Evolutionary conservation across 129 eudicot species (phyloP), one percentile per base, ranked within the genome.

Genomic region (Solidago caesia): DNA sequence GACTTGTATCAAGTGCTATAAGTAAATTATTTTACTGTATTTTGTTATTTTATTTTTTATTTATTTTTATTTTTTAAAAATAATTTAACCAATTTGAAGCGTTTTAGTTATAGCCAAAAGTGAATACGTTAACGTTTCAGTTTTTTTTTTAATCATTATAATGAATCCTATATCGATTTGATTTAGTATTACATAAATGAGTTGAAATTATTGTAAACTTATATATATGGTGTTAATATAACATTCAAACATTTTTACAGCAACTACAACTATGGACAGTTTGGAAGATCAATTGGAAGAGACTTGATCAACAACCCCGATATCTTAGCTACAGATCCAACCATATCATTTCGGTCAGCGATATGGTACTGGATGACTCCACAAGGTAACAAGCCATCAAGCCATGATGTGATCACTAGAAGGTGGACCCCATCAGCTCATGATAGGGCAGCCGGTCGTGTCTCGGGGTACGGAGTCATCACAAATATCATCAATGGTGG

Each of bases 331-430:
- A 84, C 86, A 0, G 75, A 87, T 14, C 73, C 91, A 4, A 70
- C 70, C 44, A 58, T 81, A 67, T 87, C 91, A 15, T 87, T 87
- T 52, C 76, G 64, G 77, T 81, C 91, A 14, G 88, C 91, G 8
- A 64, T 87, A 67, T 87, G 91, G 88, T 87, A 72, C 69, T 87
- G 91, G 91, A 87, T 84, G 91, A 87, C 86, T 62, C 79, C 88
- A 21, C 88, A 84, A 39, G 44, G 14, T 10, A 68, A 79, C 79
- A 87, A 81, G 68, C 88, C 91, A 11, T 87, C 91, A 10, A 77
- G 88, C 86, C 91, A 87, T 51, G 81, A 81, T 6, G 91, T 84
- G 7, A 82, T 84, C 73, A 81, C 79, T 2, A 75, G 82, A 39
- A 52, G 67, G 51, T 85, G 89, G 89, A 82, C 73, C 1, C 89